Evolutionary conservation across 495 filamentous ascomycete genomes (phyloP).

Genomic region (Penicillium coffeae): DNA sequence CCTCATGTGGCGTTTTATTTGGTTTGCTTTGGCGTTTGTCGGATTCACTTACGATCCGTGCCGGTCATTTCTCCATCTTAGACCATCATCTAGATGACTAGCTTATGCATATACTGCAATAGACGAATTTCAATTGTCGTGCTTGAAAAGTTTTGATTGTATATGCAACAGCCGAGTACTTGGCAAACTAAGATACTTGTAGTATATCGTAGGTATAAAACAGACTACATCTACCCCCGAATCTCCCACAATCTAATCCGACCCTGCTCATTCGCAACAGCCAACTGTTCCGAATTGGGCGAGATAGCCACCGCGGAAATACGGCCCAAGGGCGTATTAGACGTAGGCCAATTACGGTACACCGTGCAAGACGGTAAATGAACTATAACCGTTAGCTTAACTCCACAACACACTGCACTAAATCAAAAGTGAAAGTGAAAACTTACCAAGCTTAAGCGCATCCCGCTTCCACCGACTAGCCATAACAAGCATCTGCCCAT

Average conservation of each 20-base stretch:
- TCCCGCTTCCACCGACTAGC: slow-evolving; percentile 82
- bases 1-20: not conserved
- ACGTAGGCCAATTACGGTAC: slow-evolving; percentile 95
- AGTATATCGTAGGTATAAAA: no score
- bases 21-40: not conserved
- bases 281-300: slow-evolving; percentile 65
- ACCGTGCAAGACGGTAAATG: slow-evolving; percentile 91
- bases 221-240: slow-evolving; percentile 27
- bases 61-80: not conserved
- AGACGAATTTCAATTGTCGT: not conserved
- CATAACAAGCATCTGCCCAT: slow-evolving; percentile 85
- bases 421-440: not conserved
- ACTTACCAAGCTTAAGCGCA: slow-evolving; percentile 66
- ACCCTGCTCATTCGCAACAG: slow-evolving; percentile 82
- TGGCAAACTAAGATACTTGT: no score
- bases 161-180: not conserved
- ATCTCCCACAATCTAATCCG: slow-evolving; percentile 88
- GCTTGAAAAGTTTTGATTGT: not conserved
- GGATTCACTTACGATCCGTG: not conserved
- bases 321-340: slow-evolving; percentile 80
- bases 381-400: slow-evolving; percentile 41
- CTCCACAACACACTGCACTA: not conserved
- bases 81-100: not conserved
- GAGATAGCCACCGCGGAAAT: slow-evolving; percentile 77
- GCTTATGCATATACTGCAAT: slow-evolving; percentile 2